Evolutionary conservation across 305 asterid genomes (phyloP), one percentile per base, ranked within the genome.

Genomic region (Fraxinus paxiana): DNA sequence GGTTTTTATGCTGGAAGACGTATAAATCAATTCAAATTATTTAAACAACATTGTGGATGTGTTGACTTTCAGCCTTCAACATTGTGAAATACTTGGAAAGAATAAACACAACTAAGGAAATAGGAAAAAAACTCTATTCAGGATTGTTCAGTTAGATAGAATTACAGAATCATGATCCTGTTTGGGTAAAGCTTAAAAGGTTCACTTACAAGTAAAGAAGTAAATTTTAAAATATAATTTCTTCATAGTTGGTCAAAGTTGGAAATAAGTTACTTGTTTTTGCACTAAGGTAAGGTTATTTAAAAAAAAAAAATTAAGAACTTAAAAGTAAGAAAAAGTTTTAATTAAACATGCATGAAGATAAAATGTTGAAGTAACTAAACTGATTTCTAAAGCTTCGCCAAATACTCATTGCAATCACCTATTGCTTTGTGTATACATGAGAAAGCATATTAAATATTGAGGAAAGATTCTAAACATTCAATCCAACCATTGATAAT

Each of bases 1-100:
- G 97, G 89, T 90, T 94, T 89, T 94, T 94, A 89, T 96, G 98
- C 99, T 96, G 81, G 89, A 90, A 77, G 33, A 77, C 20, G 28
- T 43, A 78, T 30, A 81, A 75, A 4, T 38, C 63, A 54, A 24
- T 18, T 81, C 67, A 78, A 15, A 51, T 80, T 12, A 56, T 78
- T 43, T 38, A 61, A 20, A 63, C 35, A 83, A 26, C 43, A 69
- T 28, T 30, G 71, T 34, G 41, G 76, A 28, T 34, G 59, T 61
- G 54, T 18, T 73, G 46, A 73, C 6, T 56, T n/a, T 74, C 35
- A 7, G 26, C 24, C 5, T 7, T 31, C 34, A 80, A 73, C 76
- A 38, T 59, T 59, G 18, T 13, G 56, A 13, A 46, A 46, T 46
- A 46, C 56, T 48, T 15, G 59, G 20, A 48, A 48, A 48, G 6